These are phyloP conservation scores for Globisporangium ultimum DNA, from an alignment of 352 stramenopile genomes.

Conservation along the genomic window DNA sequence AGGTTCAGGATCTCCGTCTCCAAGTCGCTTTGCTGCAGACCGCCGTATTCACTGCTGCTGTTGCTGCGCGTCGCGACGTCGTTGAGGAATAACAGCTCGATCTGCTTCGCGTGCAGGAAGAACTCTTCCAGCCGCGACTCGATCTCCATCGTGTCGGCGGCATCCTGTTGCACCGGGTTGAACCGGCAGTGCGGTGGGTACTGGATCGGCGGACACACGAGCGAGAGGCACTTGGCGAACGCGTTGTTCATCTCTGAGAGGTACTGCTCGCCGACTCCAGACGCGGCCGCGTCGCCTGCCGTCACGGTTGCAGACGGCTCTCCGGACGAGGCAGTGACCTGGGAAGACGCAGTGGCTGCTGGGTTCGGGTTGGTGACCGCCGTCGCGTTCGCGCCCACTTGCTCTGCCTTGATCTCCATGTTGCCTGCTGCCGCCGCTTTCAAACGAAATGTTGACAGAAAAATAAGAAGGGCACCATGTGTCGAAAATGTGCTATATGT, in stretches of 20 bases:
- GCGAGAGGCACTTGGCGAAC: conserved; percentile 69
- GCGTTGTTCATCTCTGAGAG: conserved; percentile 71
- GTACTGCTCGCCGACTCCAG: conserved; percentile 27
- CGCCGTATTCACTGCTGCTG: conserved; percentile 5
- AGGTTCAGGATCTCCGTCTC: conserved; percentile 75
- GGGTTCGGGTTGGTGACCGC: conserved; percentile 13
- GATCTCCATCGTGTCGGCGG: conserved; percentile 71
- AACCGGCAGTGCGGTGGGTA: conserved; percentile 83
- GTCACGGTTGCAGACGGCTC: neutral
- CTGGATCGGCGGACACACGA: conserved; percentile 77
- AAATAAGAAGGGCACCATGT: too few relatives aligned
- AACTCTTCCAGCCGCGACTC: conserved; percentile 68
- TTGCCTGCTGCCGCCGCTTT: neutral
- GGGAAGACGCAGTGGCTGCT: neutral
- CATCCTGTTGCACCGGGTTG: conserved; percentile 78
- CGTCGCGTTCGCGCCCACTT: conserved; percentile 9
- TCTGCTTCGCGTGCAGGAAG: conserved; percentile 79
- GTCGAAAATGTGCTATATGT: too few relatives aligned
- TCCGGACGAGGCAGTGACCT: neutral
- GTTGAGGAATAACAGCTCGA: conserved; percentile 72
- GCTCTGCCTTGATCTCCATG: conserved; percentile 18
- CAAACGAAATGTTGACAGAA: neutral
- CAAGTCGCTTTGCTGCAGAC: conserved; percentile 45
- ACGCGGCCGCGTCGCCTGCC: neutral
- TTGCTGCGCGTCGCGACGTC: conserved; percentile 12